These are phyloP conservation scores for Penicillium janthinellum DNA, from an alignment of 2,329 filamentous ascomycete genomes.

Conservation along the genomic window DNA sequence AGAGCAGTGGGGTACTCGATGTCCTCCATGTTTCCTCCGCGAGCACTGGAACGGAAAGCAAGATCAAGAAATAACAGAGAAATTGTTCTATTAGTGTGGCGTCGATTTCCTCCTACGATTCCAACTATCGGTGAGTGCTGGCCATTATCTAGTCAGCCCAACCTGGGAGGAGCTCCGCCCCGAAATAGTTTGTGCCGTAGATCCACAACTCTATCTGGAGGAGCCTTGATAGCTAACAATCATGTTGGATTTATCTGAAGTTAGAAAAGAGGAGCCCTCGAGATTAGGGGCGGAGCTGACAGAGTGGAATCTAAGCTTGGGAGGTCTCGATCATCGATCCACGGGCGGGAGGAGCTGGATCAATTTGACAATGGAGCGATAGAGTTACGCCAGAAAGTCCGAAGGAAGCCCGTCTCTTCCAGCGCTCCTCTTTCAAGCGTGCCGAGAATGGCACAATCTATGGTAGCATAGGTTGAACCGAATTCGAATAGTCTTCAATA, in stretches of 20 bases:
- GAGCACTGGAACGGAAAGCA: no score
- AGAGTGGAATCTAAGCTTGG: not conserved
- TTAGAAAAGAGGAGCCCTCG: not conserved
- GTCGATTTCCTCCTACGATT: no score
- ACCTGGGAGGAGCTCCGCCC: constrained; percentile 4
- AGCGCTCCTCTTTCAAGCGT: not conserved
- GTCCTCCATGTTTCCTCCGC: no score
- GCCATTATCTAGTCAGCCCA: not conserved
- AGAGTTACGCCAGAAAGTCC: not conserved
- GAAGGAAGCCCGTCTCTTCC: not conserved
- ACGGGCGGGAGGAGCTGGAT: no score
- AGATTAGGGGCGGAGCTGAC: not conserved
- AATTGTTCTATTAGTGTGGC: no score
- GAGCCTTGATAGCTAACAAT: not conserved
- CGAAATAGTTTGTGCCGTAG: not conserved
- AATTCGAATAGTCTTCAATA: not conserved
- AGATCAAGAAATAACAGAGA: no score
- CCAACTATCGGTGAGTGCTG: not conserved
- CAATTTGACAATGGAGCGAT: no score
- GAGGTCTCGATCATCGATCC: no score
- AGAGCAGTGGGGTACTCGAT: no score
- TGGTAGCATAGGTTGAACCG: no score
- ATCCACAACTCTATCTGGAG: no score
- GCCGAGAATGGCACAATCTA: not conserved
- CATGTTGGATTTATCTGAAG: not conserved